These are phyloP conservation scores for Picea abies DNA, from an alignment of 83 land plant species.

Conservation along the genomic window DNA sequence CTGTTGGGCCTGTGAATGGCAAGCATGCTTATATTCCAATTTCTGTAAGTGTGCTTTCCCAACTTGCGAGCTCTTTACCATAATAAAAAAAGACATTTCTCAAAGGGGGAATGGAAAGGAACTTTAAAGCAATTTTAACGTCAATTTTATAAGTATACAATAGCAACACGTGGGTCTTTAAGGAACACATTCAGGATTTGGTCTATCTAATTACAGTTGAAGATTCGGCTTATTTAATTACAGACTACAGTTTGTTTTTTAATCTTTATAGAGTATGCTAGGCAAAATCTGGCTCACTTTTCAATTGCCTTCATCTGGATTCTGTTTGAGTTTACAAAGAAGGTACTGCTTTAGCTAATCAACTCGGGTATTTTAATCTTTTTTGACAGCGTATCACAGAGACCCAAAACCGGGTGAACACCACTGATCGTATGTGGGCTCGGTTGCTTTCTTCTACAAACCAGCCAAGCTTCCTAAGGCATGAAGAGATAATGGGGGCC, in stretches of 20 bases:
- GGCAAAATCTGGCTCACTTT: neutral
- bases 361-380: neutral
- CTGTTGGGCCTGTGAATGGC: conserved; percentile 48
- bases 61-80: neutral
- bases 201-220: neutral
- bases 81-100: neutral
- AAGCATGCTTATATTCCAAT: conserved; percentile 58
- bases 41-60: conserved; percentile 29
- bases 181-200: neutral
- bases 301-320: neutral
- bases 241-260: neutral
- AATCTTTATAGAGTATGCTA: neutral
- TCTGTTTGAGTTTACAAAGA: too few relatives aligned
- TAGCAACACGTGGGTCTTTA: neutral
- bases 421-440: conserved; percentile 78
- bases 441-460: conserved; percentile 71
- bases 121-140: neutral
- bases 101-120: neutral
- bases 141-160: neutral
- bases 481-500: conserved; percentile 22
- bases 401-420: conserved; percentile 42
- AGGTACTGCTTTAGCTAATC: too few relatives aligned
- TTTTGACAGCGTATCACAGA: conserved; percentile 55
- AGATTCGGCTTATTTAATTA: neutral
- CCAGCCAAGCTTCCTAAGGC: conserved; percentile 55